Evolutionary conservation across 192 early-diverging fungal species (phyloP).

Genomic region (Entomortierella lignicola): DNA sequence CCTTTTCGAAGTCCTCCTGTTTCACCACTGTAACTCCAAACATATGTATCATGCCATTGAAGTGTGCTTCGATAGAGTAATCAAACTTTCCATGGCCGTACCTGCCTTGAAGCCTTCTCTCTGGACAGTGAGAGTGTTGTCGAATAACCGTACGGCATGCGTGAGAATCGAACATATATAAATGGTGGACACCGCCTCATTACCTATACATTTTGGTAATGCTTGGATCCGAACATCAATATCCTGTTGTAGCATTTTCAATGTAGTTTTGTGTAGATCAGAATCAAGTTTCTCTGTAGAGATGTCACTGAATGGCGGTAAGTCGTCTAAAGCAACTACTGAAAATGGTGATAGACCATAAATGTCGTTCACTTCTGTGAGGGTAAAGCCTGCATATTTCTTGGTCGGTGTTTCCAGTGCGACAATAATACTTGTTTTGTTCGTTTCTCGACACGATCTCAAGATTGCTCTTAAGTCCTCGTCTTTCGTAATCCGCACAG

Average conservation of each 20-base stretch:
- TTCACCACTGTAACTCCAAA: conserved; percentile 35
- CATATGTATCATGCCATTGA: conserved; percentile 11
- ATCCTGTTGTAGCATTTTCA: conserved; percentile 11
- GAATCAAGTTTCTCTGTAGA: conserved; percentile 10
- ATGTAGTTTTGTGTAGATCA: conserved; percentile 7
- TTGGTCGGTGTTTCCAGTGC: conserved; percentile 24
- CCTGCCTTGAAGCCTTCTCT: conserved; percentile 20
- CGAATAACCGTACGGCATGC: too few species aligned
- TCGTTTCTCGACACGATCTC: conserved; percentile 1
- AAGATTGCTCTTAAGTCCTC: conserved; percentile 3
- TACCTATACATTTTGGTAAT: not conserved
- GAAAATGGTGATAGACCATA: conserved; percentile 2
- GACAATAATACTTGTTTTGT: conserved; percentile 12
- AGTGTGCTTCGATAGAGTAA: conserved; percentile 13
- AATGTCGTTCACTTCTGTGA: conserved; percentile 17
- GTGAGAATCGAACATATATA: conserved; percentile 22
- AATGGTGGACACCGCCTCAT: conserved; percentile 6
- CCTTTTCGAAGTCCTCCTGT: conserved; percentile 29
- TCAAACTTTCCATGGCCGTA: conserved; percentile 23
- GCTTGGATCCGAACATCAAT: conserved; percentile 9
- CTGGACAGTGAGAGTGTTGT: conserved; percentile 22
- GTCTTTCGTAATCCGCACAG: conserved; percentile 1
- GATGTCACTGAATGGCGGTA: conserved; percentile 3
- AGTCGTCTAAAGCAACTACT: not conserved
- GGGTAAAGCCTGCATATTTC: conserved; percentile 14